Base-by-base conservation (phyloP, 805 yeast species). In the Lipomyces lipofer region DNA sequence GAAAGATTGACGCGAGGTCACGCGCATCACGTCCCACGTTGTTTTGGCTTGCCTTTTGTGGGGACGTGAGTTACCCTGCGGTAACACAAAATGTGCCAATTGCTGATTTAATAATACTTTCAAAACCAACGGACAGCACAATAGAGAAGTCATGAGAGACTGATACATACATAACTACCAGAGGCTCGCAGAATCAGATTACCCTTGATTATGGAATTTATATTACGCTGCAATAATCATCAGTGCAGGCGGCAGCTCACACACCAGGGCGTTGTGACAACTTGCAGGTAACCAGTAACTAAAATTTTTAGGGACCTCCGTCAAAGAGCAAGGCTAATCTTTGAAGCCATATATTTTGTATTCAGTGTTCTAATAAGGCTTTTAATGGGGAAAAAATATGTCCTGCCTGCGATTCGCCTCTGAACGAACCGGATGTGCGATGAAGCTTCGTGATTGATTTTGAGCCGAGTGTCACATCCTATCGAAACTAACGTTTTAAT, bases 241-340 rank as follows among this genome's bases (percentile, higher is more conserved):
- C 24, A 43, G 12, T 53, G 57, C 36, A 33, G 57, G 15, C 24
- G 47, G 5, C 32, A 21, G 30, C 27, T 53, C 13, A 43, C 57
- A 21, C 42, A 47, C 24, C 49, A 44, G 24, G 57, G 52, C 1
- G 53, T 53, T 22, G 58, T 54, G n/a, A 54, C 58, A 10, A 49
- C 58, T 17, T 54, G 58, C 54, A 44, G 58, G 58, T 54, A 22
- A 7, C 30, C 25, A 5, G 4, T 6, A 13, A 1, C n/a, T 21
- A 13, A 4, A 13, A 27, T 29, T 29, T 13, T 6, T 35, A 17
- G 8, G 17, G 13, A 2, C 12, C 43, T 8, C 13, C 8, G 3
- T 17, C 33, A 1, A 17, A 19, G 13, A 4, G 8, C 19, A 9
- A 17, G 8, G 38, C 10, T 15, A 21, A 33, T 33, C n/a, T 21